Percentiles rank a stretch among this genome's conserved stretches.
Evolutionary conservation across 2,329 filamentous ascomycete species (phyloP).

Genomic region (Ophiostoma himal-ulmi): DNA sequence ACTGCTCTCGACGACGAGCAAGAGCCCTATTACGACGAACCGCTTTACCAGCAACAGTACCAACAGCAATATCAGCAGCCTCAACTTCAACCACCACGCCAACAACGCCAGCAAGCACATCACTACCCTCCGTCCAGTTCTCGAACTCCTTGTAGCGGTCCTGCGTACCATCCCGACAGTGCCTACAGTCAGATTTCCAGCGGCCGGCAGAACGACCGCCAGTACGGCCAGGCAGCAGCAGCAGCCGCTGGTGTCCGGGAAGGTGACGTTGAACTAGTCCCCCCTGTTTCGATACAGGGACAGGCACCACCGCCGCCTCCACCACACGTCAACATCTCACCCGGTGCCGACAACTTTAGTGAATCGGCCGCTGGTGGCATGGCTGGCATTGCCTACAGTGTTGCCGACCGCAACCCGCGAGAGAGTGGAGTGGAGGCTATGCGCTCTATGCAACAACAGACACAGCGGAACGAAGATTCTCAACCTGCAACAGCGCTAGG

Average conservation of each 20-base stretch:
- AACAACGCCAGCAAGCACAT: conserved; percentile 26
- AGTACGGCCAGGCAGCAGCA: conserved; percentile 18
- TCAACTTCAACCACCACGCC: conserved; percentile 4
- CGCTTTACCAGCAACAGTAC: conserved; percentile 13
- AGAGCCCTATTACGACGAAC: conserved; percentile 24
- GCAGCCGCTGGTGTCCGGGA: neutral
- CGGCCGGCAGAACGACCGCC: conserved; percentile 31
- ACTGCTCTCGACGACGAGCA: conserved; percentile 19
- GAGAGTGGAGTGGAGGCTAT: conserved; percentile 61
- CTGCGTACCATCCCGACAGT: conserved; percentile 37
- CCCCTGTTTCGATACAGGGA: neutral
- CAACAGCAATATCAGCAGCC: conserved; percentile 16
- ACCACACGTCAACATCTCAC: conserved; percentile 44
- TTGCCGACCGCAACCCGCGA: conserved; percentile 58
- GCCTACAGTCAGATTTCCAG: conserved; percentile 29
- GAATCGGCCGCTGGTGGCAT: conserved; percentile 59
- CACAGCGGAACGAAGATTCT: neutral
- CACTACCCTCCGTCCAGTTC: conserved; percentile 26
- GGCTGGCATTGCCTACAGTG: conserved; percentile 59
- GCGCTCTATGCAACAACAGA: conserved; percentile 34
- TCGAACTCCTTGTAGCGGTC: conserved; percentile 17
- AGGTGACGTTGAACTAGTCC: neutral
- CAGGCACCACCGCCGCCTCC: conserved; percentile 25
- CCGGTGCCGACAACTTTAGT: conserved; percentile 63
- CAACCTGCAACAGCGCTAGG: conserved; percentile 10